Evolutionary conservation across 768 basidiomycete species (phyloP).

Genomic region (Atractiella rhizophila): DNA sequence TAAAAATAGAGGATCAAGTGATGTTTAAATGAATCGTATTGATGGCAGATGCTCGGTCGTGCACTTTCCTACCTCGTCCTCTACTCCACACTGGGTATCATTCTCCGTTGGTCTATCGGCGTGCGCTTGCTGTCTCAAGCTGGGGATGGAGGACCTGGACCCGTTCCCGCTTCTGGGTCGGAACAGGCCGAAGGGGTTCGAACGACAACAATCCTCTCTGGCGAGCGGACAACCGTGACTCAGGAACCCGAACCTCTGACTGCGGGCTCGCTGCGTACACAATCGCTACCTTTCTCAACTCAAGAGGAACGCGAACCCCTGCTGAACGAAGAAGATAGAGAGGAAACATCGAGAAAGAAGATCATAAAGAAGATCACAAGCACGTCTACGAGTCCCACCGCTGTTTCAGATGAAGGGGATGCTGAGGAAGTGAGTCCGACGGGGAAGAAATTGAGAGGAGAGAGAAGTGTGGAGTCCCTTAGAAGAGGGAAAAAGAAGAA

Average conservation of each 20-base stretch:
- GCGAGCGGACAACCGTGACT: not conserved
- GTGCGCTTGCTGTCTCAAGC: conserved; percentile 54
- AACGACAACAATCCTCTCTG: not conserved
- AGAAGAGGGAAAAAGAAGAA: conserved; percentile 5
- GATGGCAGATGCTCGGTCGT: conserved; percentile 75
- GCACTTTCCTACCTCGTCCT: conserved; percentile 71
- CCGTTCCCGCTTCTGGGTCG: conserved; percentile 3
- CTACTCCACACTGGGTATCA: conserved; percentile 59
- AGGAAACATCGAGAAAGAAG: conserved; percentile 9
- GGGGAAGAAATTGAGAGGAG: conserved; percentile 1
- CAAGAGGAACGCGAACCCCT: not conserved
- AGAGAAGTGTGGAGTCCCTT: not conserved
- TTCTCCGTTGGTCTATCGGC: conserved; percentile 72
- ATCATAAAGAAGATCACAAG: conserved; percentile 13
- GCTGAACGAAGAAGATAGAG: conserved; percentile 15
- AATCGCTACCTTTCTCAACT: not conserved
- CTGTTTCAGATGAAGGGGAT: conserved; percentile 3
- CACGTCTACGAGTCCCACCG: not conserved
- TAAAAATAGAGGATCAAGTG: conserved; percentile 33
- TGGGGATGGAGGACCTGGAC: conserved; percentile 28
- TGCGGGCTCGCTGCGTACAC: not conserved
- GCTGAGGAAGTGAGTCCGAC: conserved; percentile 3
- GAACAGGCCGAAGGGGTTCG: conserved; percentile 3
- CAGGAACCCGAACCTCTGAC: not conserved
- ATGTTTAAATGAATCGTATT: conserved; percentile 49